Evolutionary conservation across 129 eudicot species (phyloP).

Genomic region (Artemisia tridentata): DNA sequence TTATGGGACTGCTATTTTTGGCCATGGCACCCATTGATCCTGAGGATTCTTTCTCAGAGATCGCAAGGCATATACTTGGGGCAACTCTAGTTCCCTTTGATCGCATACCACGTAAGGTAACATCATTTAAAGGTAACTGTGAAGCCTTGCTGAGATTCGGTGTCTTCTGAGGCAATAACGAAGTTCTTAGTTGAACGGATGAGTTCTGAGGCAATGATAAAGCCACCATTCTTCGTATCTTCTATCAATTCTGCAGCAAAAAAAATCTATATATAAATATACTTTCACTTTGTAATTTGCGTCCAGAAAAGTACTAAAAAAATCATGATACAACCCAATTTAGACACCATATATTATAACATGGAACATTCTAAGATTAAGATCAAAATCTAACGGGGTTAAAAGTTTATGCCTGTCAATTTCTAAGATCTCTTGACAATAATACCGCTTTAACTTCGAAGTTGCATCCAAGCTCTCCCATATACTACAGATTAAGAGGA

Average conservation of each 20-base stretch:
- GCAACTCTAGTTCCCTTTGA: constrained; percentile 25
- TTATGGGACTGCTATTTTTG: constrained; percentile 41
- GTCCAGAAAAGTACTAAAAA: neutral
- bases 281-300: too few relatives aligned
- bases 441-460: too few relatives aligned
- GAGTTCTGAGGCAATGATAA: constrained; percentile 32
- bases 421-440: too few relatives aligned
- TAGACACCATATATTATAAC: too few relatives aligned
- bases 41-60: constrained; percentile 21
- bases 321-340: too few relatives aligned
- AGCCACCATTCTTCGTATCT: constrained; percentile 24
- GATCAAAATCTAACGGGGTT: too few relatives aligned
- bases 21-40: constrained; percentile 1
- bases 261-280: neutral
- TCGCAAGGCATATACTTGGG: constrained; percentile 27
- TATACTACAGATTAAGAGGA: constrained; percentile 51
- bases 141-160: constrained; percentile 17
- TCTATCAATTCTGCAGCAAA: constrained; percentile 20
- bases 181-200: constrained; percentile 20
- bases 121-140: constrained; percentile 21
- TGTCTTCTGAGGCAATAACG: constrained; percentile 26
- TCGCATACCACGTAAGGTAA: constrained; percentile 10
- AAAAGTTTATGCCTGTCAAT: too few relatives aligned
- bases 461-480: constrained; percentile 90
- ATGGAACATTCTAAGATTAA: too few relatives aligned